A percentile compares a stretch with the other conserved stretches of the same genome.
Evolutionary conservation across 2,329 filamentous ascomycete genomes (phyloP).

Genomic region (Colletotrichum musae): DNA sequence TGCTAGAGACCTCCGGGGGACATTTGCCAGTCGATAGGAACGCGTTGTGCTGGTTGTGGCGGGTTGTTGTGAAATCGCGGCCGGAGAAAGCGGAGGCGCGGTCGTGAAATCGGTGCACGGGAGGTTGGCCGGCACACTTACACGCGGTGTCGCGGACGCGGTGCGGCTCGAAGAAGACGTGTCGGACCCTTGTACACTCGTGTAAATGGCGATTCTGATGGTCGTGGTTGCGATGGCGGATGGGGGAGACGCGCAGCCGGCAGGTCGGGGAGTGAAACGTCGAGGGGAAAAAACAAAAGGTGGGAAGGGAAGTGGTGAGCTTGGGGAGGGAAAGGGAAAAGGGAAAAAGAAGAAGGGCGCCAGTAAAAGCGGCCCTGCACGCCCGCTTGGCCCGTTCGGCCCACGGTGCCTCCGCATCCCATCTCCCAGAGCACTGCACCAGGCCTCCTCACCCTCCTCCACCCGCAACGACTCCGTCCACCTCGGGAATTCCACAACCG

Average conservation of each 20-base stretch:
- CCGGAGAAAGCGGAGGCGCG: conserved; percentile 34
- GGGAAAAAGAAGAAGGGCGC: conserved; percentile 45
- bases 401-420: conserved; percentile 41
- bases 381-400: conserved; percentile 41
- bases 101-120: conserved; percentile 37
- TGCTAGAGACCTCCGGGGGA: conserved; percentile 4
- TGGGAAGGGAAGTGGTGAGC: conserved; percentile 47
- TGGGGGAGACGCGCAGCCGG: conserved; percentile 28
- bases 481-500: conserved; percentile 49
- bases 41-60: conserved; percentile 41
- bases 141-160: conserved; percentile 41
- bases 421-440: conserved; percentile 40
- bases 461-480: conserved; percentile 51
- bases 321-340: conserved; percentile 49
- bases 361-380: conserved; percentile 42
- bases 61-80: conserved; percentile 32
- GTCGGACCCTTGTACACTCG: conserved; percentile 21
- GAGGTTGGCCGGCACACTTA: conserved; percentile 40
- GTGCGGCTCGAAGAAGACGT: conserved; percentile 40
- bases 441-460: conserved; percentile 47
- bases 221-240: conserved; percentile 35
- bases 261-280: conserved; percentile 40
- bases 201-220: conserved; percentile 31
- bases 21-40: conserved; percentile 42
- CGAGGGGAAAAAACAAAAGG: conserved; percentile 47